Conservation (phyloP, 805 yeast species). For the Isabelozyma heimii region DNA sequence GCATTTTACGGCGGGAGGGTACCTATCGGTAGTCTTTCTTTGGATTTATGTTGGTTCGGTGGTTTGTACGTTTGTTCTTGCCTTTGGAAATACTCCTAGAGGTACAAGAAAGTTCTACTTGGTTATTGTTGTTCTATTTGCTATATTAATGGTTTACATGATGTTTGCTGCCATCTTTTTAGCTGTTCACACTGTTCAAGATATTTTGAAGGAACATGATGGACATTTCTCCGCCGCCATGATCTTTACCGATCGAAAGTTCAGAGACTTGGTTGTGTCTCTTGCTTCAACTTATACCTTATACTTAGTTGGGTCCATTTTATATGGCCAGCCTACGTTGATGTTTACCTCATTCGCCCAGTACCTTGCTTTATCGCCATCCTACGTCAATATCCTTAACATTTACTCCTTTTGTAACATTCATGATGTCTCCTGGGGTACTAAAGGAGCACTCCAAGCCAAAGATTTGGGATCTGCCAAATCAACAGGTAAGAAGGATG, state of each 20-base stretch:
- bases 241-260: slow-evolving; percentile 65
- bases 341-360: slow-evolving; percentile 86
- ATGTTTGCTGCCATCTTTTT: slow-evolving; percentile 82
- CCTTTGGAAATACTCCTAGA: slow-evolving; percentile 91
- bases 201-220: slow-evolving; percentile 44
- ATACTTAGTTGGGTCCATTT: slow-evolving; percentile 72
- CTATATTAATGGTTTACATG: slow-evolving; percentile 85
- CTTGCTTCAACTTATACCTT: slow-evolving; percentile 79
- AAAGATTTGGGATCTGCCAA: slow-evolving; percentile 84
- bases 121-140: slow-evolving; percentile 74
- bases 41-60: slow-evolving; percentile 84
- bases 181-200: slow-evolving; percentile 68
- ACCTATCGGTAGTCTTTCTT: slow-evolving; percentile 72
- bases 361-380: slow-evolving; percentile 79
- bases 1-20: slow-evolving; percentile 68
- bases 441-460: slow-evolving; percentile 72
- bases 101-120: slow-evolving; percentile 82
- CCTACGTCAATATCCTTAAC: slow-evolving; percentile 86
- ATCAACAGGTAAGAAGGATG: slow-evolving; percentile 39
- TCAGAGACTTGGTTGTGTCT: slow-evolving; percentile 86
- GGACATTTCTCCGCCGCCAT: slow-evolving; percentile 40
- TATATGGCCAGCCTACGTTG: slow-evolving; percentile 90
- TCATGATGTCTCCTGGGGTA: slow-evolving; percentile 98
- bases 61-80: slow-evolving; percentile 80
- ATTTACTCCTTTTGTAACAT: slow-evolving; percentile 95